Evolutionary conservation across 352 stramenopile species (phyloP).

Genomic region (Aphanomyces stellatus): DNA sequence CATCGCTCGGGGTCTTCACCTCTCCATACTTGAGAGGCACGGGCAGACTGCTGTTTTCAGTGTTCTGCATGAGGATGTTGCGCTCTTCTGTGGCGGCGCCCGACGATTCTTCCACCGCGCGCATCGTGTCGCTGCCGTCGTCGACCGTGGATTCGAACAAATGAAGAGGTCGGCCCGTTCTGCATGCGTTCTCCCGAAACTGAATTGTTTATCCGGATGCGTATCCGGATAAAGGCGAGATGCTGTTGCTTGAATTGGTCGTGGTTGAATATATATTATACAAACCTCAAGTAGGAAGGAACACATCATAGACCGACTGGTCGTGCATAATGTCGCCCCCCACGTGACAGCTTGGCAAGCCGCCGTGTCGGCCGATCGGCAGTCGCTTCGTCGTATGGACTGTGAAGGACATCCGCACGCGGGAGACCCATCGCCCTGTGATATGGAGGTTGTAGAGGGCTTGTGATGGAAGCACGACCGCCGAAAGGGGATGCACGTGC

Average conservation of each 20-base stretch:
- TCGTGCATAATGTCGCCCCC: neutral
- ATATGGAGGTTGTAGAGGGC: too few species aligned
- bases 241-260: neutral
- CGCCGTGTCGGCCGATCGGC: too few species aligned
- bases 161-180: neutral
- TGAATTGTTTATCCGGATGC: neutral
- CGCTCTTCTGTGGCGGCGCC: too few species aligned
- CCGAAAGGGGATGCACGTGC: too few species aligned
- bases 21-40: neutral
- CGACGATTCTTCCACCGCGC: neutral
- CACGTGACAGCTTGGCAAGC: too few species aligned
- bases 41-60: neutral
- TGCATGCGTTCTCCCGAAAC: neutral
- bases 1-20: constrained; percentile 2
- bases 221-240: neutral
- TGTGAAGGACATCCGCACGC: too few species aligned
- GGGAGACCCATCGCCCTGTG: too few species aligned
- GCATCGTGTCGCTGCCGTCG: neutral
- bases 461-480: too few species aligned
- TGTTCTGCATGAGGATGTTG: neutral
- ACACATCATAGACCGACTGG: neutral
- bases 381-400: too few species aligned
- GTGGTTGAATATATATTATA: neutral
- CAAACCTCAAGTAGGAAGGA: neutral
- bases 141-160: neutral